Evolutionary conservation across 177 flowering plant genomes (phyloP).

Genomic region (Telopea speciosissima): DNA sequence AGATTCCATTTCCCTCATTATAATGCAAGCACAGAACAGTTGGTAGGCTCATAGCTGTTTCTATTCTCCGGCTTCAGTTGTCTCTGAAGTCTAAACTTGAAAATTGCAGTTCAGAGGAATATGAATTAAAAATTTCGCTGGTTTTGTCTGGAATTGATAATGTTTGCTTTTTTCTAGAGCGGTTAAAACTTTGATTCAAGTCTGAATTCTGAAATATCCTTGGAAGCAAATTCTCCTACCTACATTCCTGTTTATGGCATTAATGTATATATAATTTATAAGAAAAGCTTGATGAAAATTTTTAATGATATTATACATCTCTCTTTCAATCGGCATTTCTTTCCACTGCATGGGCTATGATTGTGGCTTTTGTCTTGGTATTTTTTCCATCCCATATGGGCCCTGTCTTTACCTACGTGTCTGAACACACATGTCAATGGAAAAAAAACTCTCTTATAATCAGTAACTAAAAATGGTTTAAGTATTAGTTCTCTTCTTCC

Average conservation of each 20-base stretch:
- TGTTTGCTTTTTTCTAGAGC: neutral
- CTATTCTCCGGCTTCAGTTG: neutral
- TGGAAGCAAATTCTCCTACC: neutral
- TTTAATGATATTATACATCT: neutral
- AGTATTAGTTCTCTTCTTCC: too few species aligned
- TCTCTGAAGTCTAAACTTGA: neutral
- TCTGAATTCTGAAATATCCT: too few species aligned
- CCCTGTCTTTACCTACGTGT: neutral
- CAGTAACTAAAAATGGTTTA: too few species aligned
- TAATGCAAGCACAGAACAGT: neutral
- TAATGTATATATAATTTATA: neutral
- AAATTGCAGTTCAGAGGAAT: neutral
- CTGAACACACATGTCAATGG: neutral
- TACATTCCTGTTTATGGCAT: neutral
- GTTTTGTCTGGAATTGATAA: neutral
- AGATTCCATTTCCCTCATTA: neutral
- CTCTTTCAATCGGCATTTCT: neutral
- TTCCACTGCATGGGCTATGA: neutral
- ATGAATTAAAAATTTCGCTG: neutral
- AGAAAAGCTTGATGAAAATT: neutral
- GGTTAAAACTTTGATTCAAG: too few species aligned
- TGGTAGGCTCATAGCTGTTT: neutral
- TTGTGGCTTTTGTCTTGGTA: conserved; percentile 5
- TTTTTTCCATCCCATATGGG: conserved; percentile 2
- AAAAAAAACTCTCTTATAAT: neutral